phyloP scores from a whole-genome alignment of 176 grass and related monocot genomes.

The Oropetium thomaeum region DNA sequence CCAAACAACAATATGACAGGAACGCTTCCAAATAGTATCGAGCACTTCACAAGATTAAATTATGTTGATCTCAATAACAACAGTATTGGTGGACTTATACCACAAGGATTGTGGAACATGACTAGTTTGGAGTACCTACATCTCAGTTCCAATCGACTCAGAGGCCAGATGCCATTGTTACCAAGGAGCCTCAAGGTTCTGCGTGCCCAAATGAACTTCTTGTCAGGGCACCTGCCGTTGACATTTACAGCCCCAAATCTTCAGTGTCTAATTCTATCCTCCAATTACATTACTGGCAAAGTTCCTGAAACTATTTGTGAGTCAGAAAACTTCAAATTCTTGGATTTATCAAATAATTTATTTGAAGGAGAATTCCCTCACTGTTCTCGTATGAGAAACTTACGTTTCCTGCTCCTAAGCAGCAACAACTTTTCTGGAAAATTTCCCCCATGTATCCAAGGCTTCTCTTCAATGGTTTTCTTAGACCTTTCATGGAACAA shows the following conservation, averaged over 20 bases:
- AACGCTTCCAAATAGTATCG: neutral
- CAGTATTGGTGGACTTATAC: conserved; percentile 23
- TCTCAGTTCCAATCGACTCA: neutral
- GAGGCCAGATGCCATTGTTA: neutral
- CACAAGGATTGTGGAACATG: neutral
- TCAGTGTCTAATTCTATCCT: neutral
- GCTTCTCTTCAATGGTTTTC: neutral
- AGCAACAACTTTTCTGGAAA: neutral
- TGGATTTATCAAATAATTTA: conserved; percentile 31
- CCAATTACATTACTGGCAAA: conserved; percentile 19
- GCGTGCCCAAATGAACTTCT: neutral
- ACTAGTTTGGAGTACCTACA: neutral
- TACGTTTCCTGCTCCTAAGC: neutral
- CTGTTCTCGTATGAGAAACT: neutral
- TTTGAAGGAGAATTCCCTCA: conserved; percentile 17
- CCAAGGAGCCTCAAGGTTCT: neutral
- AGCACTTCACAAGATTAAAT: neutral
- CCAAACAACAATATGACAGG: neutral
- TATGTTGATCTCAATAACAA: conserved; percentile 31
- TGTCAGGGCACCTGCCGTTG: neutral
- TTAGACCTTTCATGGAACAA: conserved; percentile 39
- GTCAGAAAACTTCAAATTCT: neutral
- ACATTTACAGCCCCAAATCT: conserved; percentile 3
- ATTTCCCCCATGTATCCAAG: conserved; percentile 13
- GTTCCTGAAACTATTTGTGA: conserved; percentile 22